Evolutionary conservation across 2,329 filamentous ascomycete genomes (phyloP), one percentile per base, ranked within the genome.

Genomic region (Apiospora koreana): DNA sequence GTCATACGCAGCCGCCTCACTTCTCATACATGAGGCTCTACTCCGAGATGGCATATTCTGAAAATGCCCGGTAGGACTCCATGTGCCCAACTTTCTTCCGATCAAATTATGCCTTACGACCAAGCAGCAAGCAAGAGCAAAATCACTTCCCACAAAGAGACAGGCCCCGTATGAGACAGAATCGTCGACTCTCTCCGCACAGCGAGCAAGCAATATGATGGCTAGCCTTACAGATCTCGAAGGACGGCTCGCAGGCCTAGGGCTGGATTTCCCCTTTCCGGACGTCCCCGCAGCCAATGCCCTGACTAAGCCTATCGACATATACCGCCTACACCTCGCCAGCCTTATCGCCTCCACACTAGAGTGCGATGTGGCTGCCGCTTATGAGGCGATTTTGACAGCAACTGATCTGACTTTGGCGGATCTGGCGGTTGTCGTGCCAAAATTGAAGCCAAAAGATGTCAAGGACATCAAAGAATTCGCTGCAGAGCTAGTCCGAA

Each of bases 321-420:
- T 80, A 14, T 80, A 79, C 65, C 75, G 78, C 1, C 71, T 72
- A 0, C 78, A 78, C 42, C 71, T 80, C 1, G 78, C 79, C 0
- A 69, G 73, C 3, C 73, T 74, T 0, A 62, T 79, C 1, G 72
- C 74, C 1, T 65, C 72, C 9, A 68, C 74, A 1, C 68, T 75
- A 0, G 73, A 64, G 1, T 76, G 76, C 42, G 75, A 79, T 6
- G 66, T 72, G 1, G 31, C 46, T 0, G 43, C 76, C 23, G 75
- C 76, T 1, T 80, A 80, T 35, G 76, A 80, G 25, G 75, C 80
- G 2, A 76, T 81, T n/a, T 73, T 77, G 69, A 72, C 71, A 7
- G 74, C 76, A 4, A 76, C 70, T 18, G 73, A 71, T 7, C 72
- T 74, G 16, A 72, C 74, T 14, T 77, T 79, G 43, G 77, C 77